A percentile compares a stretch with the other conserved stretches of the same genome.
phyloP scores from a whole-genome alignment of 2,329 filamentous ascomycete genomes.

The Hypoxylon sp. region DNA sequence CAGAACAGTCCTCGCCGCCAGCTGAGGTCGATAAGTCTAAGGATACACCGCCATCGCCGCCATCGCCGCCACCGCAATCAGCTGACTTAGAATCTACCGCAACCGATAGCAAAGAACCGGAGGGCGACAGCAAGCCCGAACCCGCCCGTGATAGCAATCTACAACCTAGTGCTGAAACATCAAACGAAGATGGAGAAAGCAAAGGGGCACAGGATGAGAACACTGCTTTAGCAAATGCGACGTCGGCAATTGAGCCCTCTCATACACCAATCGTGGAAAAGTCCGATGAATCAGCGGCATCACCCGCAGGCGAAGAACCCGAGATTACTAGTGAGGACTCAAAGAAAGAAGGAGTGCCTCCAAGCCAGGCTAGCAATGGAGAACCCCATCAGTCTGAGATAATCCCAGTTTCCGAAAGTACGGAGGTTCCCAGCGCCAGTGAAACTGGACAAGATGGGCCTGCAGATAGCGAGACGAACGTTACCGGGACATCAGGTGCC shows the following conservation, averaged over 20 bases:
- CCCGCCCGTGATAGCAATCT: constrained; percentile 24
- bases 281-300: constrained; percentile 2
- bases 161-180: constrained; percentile 15
- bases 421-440: neutral
- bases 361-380: neutral
- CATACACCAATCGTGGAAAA: constrained; percentile 18
- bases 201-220: constrained; percentile 33
- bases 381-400: neutral
- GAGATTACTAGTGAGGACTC: neutral
- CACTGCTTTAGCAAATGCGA: constrained; percentile 9
- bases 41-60: constrained; percentile 12
- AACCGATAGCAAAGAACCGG: constrained; percentile 28
- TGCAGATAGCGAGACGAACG: neutral
- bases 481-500: neutral
- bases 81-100: constrained; percentile 8
- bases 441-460: neutral
- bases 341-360: neutral
- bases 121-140: constrained; percentile 27
- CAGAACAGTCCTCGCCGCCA: constrained; percentile 12
- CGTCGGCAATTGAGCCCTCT: constrained; percentile 22
- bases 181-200: constrained; percentile 21
- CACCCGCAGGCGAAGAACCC: neutral
- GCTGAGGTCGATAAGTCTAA: constrained; percentile 19
- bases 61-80: constrained; percentile 10
- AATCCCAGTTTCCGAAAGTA: neutral